Percentiles rank a stretch among this genome's conserved stretches.
Evolutionary conservation across 2,329 filamentous ascomycete genomes (phyloP).

Genomic region (Acrocalymma vagum): DNA sequence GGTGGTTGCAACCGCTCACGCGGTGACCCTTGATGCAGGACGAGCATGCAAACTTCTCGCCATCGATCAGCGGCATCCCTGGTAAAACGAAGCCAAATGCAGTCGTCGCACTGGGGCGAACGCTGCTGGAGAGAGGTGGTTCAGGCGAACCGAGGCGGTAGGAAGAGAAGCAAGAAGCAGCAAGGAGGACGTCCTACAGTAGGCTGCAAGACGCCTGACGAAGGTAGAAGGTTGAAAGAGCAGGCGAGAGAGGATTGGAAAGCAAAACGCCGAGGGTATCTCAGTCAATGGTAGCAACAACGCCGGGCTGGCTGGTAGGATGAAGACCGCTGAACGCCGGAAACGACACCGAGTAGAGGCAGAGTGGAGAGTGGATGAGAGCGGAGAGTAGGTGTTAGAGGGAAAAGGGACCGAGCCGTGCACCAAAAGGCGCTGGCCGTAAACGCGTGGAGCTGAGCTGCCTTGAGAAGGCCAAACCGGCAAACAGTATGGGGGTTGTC

Average conservation of each 20-base stretch:
- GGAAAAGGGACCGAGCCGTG: constrained; percentile 47
- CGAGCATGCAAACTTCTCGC: constrained; percentile 97
- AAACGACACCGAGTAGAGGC: constrained; percentile 39
- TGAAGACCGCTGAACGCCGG: constrained; percentile 48
- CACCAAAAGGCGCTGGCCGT: constrained; percentile 51
- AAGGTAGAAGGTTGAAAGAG: constrained; percentile 29
- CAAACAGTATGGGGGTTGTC: constrained; percentile 30
- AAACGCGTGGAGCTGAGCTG: constrained; percentile 46
- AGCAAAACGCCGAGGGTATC: constrained; percentile 45
- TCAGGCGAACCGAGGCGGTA: constrained; percentile 18
- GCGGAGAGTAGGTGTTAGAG: constrained; percentile 36
- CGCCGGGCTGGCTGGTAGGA: constrained; percentile 29
- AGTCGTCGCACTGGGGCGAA: constrained; percentile 41
- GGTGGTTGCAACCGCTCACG: constrained; percentile 97
- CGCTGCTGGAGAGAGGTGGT: constrained; percentile 27
- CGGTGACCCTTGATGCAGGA: constrained; percentile 98
- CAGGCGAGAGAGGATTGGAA: constrained; percentile 25
- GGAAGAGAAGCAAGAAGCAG: constrained; percentile 16
- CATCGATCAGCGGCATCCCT: constrained; percentile 65
- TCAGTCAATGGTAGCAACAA: constrained; percentile 37
- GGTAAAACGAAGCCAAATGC: constrained; percentile 38
- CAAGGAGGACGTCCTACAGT: constrained; percentile 23
- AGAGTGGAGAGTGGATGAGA: constrained; percentile 36
- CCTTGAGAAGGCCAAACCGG: constrained; percentile 48
- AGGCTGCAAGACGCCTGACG: constrained; percentile 19